A percentile compares a stretch with the other conserved stretches of the same genome.
Conservation (phyloP, 2,329 filamentous ascomycete species). For the Colletotrichum salicis region DNA sequence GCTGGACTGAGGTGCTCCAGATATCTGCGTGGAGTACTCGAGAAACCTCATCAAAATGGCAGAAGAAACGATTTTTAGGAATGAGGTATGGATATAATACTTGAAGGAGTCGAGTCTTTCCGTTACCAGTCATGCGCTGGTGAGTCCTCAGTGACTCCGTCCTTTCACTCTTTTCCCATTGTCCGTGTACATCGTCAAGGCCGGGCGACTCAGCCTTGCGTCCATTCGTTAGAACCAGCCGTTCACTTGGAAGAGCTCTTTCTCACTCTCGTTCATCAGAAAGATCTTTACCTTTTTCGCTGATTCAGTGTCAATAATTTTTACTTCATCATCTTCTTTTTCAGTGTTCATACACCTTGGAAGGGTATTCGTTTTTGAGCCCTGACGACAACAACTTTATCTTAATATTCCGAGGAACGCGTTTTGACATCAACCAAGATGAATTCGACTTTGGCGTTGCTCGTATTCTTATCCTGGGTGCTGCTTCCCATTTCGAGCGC, state of each 20-base stretch:
- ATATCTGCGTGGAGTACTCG: neutral
- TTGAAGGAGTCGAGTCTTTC: neutral
- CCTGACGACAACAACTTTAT: neutral
- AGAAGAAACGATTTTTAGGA: neutral
- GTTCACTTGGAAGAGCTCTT: neutral
- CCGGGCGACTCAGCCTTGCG: neutral
- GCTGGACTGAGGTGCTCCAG: neutral
- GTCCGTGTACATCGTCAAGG: neutral
- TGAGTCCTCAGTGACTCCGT: neutral
- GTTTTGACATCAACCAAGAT: neutral
- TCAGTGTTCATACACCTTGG: neutral
- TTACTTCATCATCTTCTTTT: neutral
- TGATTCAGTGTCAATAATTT: neutral
- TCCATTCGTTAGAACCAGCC: neutral
- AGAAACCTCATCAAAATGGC: neutral
- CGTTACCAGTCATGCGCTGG: neutral
- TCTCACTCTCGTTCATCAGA: neutral
- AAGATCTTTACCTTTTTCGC: neutral
- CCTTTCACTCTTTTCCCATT: neutral
- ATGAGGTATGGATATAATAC: neutral
- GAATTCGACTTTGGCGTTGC: neutral
- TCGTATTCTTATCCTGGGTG: neutral
- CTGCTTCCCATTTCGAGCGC: conserved; percentile 9
- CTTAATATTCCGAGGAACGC: neutral
- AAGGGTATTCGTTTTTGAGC: neutral